Percentiles rank a stretch among this genome's conserved stretches.
phyloP scores from a whole-genome alignment of 768 basidiomycete genomes.

The Agrocybe praecox region DNA sequence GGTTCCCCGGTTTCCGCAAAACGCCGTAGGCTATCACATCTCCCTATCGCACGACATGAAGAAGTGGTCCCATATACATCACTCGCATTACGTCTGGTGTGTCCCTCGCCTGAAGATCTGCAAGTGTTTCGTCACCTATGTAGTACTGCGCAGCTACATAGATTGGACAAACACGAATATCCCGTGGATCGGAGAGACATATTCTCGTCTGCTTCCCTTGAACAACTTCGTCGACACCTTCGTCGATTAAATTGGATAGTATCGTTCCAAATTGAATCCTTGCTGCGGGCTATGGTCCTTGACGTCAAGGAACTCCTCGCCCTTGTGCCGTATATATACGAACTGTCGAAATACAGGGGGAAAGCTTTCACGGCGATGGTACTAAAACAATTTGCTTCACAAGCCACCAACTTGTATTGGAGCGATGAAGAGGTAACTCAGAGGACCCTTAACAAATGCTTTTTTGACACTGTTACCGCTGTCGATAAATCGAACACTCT shows the following conservation, averaged over 20 bases:
- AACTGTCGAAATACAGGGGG: conserved; percentile 31
- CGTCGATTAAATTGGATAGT: conserved; percentile 45
- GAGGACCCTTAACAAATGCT: conserved; percentile 30
- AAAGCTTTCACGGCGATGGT: conserved; percentile 37
- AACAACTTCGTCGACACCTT: conserved; percentile 34
- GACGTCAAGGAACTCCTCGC: conserved; percentile 53
- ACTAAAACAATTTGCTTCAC: conserved; percentile 38
- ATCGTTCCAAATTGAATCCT: conserved; percentile 61
- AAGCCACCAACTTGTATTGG: conserved; percentile 27
- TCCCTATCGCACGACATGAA: conserved; percentile 43
- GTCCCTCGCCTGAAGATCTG: conserved; percentile 33
- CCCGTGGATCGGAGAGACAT: conserved; percentile 41
- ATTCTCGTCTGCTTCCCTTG: conserved; percentile 41
- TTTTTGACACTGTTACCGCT: conserved; percentile 26
- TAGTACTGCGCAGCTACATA: conserved; percentile 38
- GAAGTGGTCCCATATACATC: conserved; percentile 54
- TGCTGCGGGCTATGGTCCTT: conserved; percentile 40
- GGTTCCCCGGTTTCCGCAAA: conserved; percentile 22
- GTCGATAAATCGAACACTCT: conserved; percentile 22
- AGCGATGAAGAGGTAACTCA: conserved; percentile 22
- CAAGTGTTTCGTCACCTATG: conserved; percentile 39
- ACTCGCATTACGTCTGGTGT: conserved; percentile 53
- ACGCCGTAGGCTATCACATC: conserved; percentile 31
- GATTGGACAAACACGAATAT: conserved; percentile 34
- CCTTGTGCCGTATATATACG: conserved; percentile 36